Evolutionary conservation across 129 eudicot genomes (phyloP), one percentile per base, ranked within the genome.

Genomic region (Pulicaria dysenterica): DNA sequence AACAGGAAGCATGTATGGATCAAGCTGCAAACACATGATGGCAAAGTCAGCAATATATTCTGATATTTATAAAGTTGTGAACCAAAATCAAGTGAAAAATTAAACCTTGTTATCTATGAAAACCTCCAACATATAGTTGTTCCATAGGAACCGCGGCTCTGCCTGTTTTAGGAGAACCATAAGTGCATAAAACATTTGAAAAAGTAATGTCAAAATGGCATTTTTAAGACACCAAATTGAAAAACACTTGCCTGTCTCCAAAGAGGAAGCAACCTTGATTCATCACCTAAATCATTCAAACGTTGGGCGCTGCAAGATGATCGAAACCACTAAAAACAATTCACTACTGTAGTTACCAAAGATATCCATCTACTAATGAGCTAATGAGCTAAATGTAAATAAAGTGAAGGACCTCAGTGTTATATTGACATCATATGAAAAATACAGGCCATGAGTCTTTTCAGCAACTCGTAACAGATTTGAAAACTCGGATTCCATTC

Each of bases 131-230:
- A 90, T 85, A 70, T 86, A 90, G 77, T 88, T 94, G 88, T 94
- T 94, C 99, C 99, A 94, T 58, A 94, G 85, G 69, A 85, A 94
- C 62, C 97, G 88, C 64, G 97, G 97, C 37, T 94, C 99, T 69
- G 99, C 99, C 99, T 94, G 96, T 46, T 61, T 43, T 43, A 61
- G 39, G 24, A 34, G n/a, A 38, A 61, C 48, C 40, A 47, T 31
- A 61, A 61, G 67, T 40, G 11, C n/a, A 43, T 61, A 2, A 61
- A 43, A 39, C 41, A 61, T 3, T 34, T 61, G 34, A 70, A 77
- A 38, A 61, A n/a, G 5, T 39, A 40, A 14, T 6, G 67, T 38
- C 36, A 61, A 61, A 61, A 39, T 61, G 48, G 48, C 48, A 37
- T 4, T 43, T 6, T 61, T 3, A 40, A 61, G 67, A 61, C 45